Base-by-base conservation (phyloP, 1,139 yeast genomes). In the Yamadazyma spencermartinsiae region DNA sequence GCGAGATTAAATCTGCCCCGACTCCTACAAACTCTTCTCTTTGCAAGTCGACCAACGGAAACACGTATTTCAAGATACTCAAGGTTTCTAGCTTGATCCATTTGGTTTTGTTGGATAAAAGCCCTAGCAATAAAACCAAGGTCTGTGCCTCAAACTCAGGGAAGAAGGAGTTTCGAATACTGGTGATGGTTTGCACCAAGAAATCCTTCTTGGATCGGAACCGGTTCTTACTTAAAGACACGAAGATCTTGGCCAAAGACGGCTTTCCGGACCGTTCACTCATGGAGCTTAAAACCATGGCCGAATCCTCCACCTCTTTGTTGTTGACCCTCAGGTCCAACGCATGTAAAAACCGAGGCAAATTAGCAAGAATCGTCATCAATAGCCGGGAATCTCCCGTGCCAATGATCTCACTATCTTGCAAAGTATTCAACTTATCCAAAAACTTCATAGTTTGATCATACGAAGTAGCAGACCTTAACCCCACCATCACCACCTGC, bases 1-100 rank as follows among this genome's bases (percentile, higher is more conserved):
- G 98, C 1, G 96, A 85, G 4, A 94, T 86, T 39, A 92, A 69
- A 56, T 92, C 98, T 0, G 98, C 98, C 4, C 98, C 98, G 33
- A 89, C 84, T 2, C 95, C 95, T 29, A 79, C 74, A 56, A 89
- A 89, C 50, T 86, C 96, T 13, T 86, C 88, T 36, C 85, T 68
- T 36, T 79, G 80, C 41, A 90, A 69, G 55, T 92, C 92, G 10
- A 90, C 82, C 42, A 76, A 66, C 1, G 96, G 94, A 49, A 94
- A 76, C 9, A 92, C 61, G 35, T 80, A 76, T 48, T 85, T 83
- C 48, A 94, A 69, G 3, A 89, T 61, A 34, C 80, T 82, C 79
- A 94, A 73, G 0, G 94, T 79, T 58, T 92, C 96, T 11, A 74
- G 56, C 48, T 86, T 85, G 10, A 94, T 79, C 95, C 96, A 89